phyloP scores from a whole-genome alignment of 805 yeast genomes.

The Sugiyamaella qingdaonensis region DNA sequence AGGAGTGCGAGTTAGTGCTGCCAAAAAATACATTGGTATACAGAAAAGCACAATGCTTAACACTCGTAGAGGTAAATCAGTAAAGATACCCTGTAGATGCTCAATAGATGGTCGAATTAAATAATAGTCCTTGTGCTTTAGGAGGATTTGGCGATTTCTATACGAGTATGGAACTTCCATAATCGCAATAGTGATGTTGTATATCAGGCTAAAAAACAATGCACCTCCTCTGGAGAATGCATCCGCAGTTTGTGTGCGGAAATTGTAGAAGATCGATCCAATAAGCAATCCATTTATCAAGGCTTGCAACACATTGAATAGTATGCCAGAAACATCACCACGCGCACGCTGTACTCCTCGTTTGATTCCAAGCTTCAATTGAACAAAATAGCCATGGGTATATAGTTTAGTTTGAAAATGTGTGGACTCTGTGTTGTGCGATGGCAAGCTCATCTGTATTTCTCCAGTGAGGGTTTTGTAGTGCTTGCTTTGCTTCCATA shows the following conservation, averaged over 20 bases:
- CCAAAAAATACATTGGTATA: conserved; percentile 53
- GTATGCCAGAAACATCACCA: conserved; percentile 52
- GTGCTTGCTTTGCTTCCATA: conserved; percentile 52
- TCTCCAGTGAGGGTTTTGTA: conserved; percentile 39
- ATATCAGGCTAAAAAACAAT: conserved; percentile 55
- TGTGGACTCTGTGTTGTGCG: conserved; percentile 32
- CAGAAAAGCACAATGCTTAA: conserved; percentile 43
- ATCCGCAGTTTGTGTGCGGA: conserved; percentile 47
- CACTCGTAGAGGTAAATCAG: conserved; percentile 61
- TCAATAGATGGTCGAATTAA: conserved; percentile 73
- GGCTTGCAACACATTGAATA: conserved; percentile 46
- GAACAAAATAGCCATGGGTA: conserved; percentile 32
- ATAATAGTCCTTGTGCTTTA: conserved; percentile 67
- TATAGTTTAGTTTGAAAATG: conserved; percentile 32
- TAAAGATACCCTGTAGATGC: conserved; percentile 55
- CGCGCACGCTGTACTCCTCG: conserved; percentile 53
- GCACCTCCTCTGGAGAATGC: conserved; percentile 64
- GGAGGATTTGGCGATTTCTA: conserved; percentile 54
- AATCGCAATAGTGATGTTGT: conserved; percentile 57
- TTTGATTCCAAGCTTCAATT: conserved; percentile 44
- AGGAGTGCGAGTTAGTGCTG: conserved; percentile 45
- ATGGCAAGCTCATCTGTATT: conserved; percentile 41
- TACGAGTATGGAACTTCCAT: conserved; percentile 50
- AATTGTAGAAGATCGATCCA: conserved; percentile 58
- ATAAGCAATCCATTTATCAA: conserved; percentile 52